A percentile compares a stretch with the other conserved stretches of the same genome.
These are phyloP conservation scores for Wickerhamomyces sp. DNA, from an alignment of 1,139 yeast genomes.

Conservation along the genomic window DNA sequence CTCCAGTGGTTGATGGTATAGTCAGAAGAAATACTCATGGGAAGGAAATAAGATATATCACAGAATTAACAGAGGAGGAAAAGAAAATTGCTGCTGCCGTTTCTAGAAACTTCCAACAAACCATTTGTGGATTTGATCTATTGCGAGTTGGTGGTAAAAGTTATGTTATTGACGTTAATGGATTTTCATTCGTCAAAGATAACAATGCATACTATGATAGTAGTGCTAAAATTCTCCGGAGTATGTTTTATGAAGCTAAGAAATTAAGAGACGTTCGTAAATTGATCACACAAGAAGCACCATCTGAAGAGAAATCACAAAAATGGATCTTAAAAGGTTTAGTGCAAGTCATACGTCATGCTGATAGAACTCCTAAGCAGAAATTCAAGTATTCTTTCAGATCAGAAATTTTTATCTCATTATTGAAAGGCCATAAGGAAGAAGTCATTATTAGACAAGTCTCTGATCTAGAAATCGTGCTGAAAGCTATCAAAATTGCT, in stretches of 20 bases:
- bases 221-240: slow-evolving; percentile 73
- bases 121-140: slow-evolving; percentile 97
- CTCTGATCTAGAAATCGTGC: slow-evolving; percentile 77
- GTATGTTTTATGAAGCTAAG: slow-evolving; percentile 62
- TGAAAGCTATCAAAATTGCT: slow-evolving; percentile 81
- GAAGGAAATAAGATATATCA: slow-evolving; percentile 88
- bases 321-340: slow-evolving; percentile 96
- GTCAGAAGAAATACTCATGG: slow-evolving; percentile 97
- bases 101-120: slow-evolving; percentile 75
- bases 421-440: slow-evolving; percentile 90
- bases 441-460: slow-evolving; percentile 94
- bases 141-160: slow-evolving; percentile 84
- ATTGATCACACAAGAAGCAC: slow-evolving; percentile 24
- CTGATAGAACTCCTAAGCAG: slow-evolving; percentile 99
- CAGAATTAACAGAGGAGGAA: slow-evolving; percentile 73
- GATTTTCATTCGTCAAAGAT: slow-evolving; percentile 96
- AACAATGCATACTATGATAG: slow-evolving; percentile 81
- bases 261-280: slow-evolving; percentile 42
- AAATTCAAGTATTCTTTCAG: slow-evolving; percentile 94
- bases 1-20: slow-evolving; percentile 98
- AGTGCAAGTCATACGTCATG: slow-evolving; percentile 91
- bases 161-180: slow-evolving; percentile 96
- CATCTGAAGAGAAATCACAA: slow-evolving; percentile 72
- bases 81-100: slow-evolving; percentile 75
- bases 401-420: slow-evolving; percentile 78